Conservation (phyloP, 1,284 basidiomycete species). For the Puccinia hordei region DNA sequence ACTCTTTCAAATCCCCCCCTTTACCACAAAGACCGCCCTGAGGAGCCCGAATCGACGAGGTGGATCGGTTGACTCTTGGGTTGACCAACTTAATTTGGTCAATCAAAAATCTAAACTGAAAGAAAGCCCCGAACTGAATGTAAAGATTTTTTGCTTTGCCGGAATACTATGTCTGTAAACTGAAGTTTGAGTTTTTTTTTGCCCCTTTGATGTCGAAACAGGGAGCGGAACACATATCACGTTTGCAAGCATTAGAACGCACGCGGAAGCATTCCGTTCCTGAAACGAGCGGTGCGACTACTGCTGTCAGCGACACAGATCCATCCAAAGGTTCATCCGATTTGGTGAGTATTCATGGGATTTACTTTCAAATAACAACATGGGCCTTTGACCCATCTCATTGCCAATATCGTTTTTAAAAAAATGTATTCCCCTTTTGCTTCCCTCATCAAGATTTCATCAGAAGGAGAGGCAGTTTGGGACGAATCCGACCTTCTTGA, state of each 20-base stretch:
- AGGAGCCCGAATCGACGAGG: neutral
- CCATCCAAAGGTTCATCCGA: neutral
- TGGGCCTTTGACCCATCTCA: neutral
- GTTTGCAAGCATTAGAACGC: neutral
- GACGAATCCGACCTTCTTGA: slow-evolving; percentile 2
- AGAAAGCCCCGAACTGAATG: neutral
- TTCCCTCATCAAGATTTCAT: neutral
- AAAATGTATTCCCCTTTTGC: neutral
- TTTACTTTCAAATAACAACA: neutral
- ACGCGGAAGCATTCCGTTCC: neutral
- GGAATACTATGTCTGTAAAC: neutral
- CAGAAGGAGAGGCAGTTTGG: neutral
- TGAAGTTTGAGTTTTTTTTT: neutral
- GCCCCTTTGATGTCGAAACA: neutral
- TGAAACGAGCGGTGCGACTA: neutral
- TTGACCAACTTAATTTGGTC: neutral
- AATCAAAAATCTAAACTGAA: neutral
- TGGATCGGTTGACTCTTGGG: neutral
- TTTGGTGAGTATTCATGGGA: neutral
- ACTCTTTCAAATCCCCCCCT: neutral
- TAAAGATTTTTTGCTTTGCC: neutral
- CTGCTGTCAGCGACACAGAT: neutral
- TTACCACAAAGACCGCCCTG: neutral
- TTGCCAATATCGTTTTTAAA: neutral
- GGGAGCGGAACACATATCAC: neutral